Percentiles rank a stretch among this genome's conserved stretches.
Evolutionary conservation across 164 flowering plant species (phyloP).

Genomic region (Nelumbo lutea): DNA sequence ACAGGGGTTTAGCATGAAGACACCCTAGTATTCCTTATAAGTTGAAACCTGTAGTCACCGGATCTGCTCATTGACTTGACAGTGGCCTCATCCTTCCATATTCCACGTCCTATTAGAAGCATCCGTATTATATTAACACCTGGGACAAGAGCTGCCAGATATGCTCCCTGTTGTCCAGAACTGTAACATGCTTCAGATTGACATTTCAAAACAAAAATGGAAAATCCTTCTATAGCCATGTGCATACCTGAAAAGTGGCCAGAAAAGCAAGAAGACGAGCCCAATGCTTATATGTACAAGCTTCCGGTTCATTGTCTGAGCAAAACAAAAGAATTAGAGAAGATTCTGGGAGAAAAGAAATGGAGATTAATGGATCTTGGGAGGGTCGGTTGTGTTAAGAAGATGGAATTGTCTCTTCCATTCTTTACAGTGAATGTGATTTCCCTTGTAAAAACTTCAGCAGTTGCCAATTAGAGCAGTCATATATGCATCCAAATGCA

Average conservation of each 20-base stretch:
- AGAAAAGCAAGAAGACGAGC: conserved; percentile 84
- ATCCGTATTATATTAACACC: conserved; percentile 69
- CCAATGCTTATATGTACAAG: conserved; percentile 85
- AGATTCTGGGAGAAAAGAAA: neutral
- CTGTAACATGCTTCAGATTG: conserved; percentile 34
- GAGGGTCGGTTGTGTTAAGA: neutral
- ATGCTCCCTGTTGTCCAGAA: conserved; percentile 50
- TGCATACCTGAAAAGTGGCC: conserved; percentile 90
- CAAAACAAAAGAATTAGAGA: conserved; percentile 10
- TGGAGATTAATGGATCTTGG: neutral
- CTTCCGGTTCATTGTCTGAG: conserved; percentile 71
- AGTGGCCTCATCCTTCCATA: conserved; percentile 72
- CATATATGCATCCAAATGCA: no score
- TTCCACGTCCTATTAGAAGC: conserved; percentile 77
- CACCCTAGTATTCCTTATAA: neutral
- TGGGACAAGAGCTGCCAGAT: conserved; percentile 65
- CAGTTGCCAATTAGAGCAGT: neutral
- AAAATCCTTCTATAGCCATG: neutral
- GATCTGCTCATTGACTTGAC: conserved; percentile 92
- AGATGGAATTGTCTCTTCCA: neutral
- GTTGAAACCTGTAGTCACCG: conserved; percentile 69
- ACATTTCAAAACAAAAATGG: neutral
- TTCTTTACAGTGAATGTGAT: neutral
- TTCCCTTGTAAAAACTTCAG: neutral
- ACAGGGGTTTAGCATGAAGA: neutral